These are phyloP conservation scores for Polyplosphaeria fusca DNA, from an alignment of 495 filamentous ascomycete genomes.

Conservation along the genomic window DNA sequence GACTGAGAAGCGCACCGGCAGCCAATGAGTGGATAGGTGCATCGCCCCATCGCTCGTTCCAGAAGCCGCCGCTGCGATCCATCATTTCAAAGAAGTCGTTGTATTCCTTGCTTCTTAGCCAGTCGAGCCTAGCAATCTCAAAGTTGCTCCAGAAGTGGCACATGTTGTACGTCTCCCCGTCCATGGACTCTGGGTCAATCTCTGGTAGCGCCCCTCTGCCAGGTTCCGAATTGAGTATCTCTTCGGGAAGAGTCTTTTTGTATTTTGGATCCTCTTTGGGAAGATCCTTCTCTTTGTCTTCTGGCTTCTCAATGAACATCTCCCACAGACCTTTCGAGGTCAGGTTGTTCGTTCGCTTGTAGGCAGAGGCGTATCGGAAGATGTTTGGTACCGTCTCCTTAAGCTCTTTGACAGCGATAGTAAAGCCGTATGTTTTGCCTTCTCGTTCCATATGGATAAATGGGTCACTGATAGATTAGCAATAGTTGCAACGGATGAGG, in stretches of 20 bases:
- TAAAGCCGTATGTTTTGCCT: conserved; percentile 99
- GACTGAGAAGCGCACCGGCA: conserved; percentile 78
- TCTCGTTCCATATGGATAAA: conserved; percentile 86
- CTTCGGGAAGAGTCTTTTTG: conserved; percentile 75
- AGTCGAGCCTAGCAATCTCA: conserved; percentile 91
- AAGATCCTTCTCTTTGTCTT: conserved; percentile 50
- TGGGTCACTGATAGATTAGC: conserved; percentile 67
- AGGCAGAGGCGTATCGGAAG: conserved; percentile 99
- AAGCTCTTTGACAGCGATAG: conserved; percentile 97
- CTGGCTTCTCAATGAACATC: conserved; percentile 86
- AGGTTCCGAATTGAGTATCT: conserved; percentile 74
- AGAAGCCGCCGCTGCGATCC: conserved; percentile 96
- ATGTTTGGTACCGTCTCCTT: conserved; percentile 98
- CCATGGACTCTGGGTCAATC: conserved; percentile 91
- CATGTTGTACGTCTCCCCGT: conserved; percentile 98
- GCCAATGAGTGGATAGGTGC: conserved; percentile 98
- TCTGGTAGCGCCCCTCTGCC: conserved; percentile 69
- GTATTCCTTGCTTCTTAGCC: conserved; percentile 94
- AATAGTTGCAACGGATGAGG: background rate
- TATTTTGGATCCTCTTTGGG: conserved; percentile 61
- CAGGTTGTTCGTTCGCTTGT: conserved; percentile 88
- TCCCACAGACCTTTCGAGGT: conserved; percentile 94
- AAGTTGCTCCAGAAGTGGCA: conserved; percentile 99
- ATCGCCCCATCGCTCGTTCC: conserved; percentile 99
- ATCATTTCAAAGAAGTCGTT: conserved; percentile 99